Base-by-base conservation (phyloP, 495 filamentous ascomycete species). In the Penicillium lividum region DNA sequence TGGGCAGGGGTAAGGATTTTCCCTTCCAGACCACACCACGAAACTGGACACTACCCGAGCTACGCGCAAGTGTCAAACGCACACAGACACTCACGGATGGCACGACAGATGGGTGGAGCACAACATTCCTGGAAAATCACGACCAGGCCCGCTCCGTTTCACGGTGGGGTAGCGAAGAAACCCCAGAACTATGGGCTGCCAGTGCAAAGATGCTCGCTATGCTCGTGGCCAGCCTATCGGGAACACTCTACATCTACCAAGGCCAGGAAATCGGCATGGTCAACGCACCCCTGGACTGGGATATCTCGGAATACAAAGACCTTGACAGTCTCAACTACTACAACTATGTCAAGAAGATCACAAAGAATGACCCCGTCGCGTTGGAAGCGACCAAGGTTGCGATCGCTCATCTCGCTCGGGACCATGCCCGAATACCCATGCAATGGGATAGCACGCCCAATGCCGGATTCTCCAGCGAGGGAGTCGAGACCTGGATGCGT, bases 341-440 rank as follows among this genome's bases (percentile, higher is more conserved):
- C 66, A 71, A 77, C 18, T 76, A 77, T 59, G 63, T 62, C 8
- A 54, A 63, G 34, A 59, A 65, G 16, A 10, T 61, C 3, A 57
- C 68, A 0, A 49, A 46, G 16, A 57, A 69, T 13, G 68, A 82
- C 34, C 65, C 69, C 11, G 58, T 67, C 13, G 68, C 63, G 5
- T 56, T 84, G 13, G 70, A 64, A 38, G 64, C 69, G 1, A 78
- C 72, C 0, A 65, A 76, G 51, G 55, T 69, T 11, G 64, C 74
- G 0, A 40, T 86, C 33, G 72, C 79, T 53, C 68, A 76, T 30
- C 72, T 80, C 50, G 82, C 82, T 0, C 77, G 86, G n/a, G 86
- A 89, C 57, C 77, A 89, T 60, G 77, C 84, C 3, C 74, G 86
- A 8, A 68, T 80, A 10, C 86, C 86, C 0, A 84, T 89, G 77